These are phyloP conservation scores for Cucumis hystrix DNA, from an alignment of 306 rosid species.

Conservation along the genomic window DNA sequence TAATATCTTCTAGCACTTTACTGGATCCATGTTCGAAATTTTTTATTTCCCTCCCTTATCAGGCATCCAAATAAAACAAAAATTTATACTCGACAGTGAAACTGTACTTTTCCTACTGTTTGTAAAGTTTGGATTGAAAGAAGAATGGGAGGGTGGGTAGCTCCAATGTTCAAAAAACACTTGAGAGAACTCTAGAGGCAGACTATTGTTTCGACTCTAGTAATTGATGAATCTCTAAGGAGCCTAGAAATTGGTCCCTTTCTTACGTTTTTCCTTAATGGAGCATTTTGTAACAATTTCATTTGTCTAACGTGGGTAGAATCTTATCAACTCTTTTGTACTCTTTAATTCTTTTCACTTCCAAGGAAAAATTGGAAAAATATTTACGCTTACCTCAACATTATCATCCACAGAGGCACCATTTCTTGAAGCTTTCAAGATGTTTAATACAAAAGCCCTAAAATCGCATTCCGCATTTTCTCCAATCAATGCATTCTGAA, in stretches of 20 bases:
- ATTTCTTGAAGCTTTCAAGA: conserved; percentile 21
- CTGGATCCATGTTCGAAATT: neutral
- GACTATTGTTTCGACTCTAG: neutral
- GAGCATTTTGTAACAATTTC: neutral
- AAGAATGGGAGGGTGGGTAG: neutral
- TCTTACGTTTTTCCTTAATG: neutral
- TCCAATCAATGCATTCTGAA: conserved; percentile 39
- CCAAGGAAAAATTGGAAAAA: neutral
- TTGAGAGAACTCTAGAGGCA: neutral
- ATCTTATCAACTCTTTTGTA: neutral
- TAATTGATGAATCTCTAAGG: neutral
- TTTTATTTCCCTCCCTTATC: neutral
- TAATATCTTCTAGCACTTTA: neutral
- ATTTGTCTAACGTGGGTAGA: neutral
- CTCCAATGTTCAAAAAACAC: neutral
- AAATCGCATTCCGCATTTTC: conserved; percentile 31
- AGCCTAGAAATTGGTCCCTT: neutral
- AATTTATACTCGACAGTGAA: neutral
- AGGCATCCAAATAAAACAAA: neutral
- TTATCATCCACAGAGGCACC: conserved; percentile 20
- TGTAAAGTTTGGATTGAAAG: neutral
- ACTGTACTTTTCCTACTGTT: neutral
- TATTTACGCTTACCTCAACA: conserved; percentile 25
- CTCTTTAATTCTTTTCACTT: neutral
- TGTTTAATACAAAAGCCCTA: conserved; percentile 30